A percentile compares a stretch with the other conserved stretches of the same genome.
These are phyloP conservation scores for Hypericum perforatum DNA, from an alignment of 345 rosid genomes.

Conservation along the genomic window DNA sequence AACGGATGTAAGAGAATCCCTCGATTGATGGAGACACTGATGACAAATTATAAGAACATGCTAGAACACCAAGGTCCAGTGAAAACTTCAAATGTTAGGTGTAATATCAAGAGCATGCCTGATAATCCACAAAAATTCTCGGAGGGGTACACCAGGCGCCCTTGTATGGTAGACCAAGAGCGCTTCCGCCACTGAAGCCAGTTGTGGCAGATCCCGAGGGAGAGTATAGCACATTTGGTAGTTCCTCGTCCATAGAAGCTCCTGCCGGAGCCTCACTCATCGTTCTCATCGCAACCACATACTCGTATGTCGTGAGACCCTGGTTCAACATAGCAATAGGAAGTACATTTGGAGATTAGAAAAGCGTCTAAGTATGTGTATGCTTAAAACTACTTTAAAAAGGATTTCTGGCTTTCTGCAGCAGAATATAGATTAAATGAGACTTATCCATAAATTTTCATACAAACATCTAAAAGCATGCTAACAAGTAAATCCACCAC, in stretches of 20 bases:
- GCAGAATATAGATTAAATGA: too few relatives aligned
- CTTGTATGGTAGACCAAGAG: slow-evolving; percentile 65
- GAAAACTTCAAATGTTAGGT: too few relatives aligned
- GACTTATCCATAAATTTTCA: too few relatives aligned
- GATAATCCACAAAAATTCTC: slow-evolving; percentile 85
- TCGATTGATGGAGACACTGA: neutral
- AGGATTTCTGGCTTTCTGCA: too few relatives aligned
- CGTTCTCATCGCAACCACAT: slow-evolving; percentile 85
- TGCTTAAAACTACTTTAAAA: too few relatives aligned
- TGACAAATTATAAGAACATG: neutral
- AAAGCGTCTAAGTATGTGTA: too few relatives aligned
- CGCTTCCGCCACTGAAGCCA: slow-evolving; percentile 86
- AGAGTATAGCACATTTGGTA: slow-evolving; percentile 53
- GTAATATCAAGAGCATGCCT: slow-evolving; percentile 31
- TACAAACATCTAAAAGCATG: too few relatives aligned
- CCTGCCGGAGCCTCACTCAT: slow-evolving; percentile 89
- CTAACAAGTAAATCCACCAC: too few relatives aligned
- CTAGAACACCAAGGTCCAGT: neutral
- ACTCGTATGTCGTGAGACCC: slow-evolving; percentile 94
- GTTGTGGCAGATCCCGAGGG: slow-evolving; percentile 87
- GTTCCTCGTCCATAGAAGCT: slow-evolving; percentile 59
- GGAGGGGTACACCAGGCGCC: slow-evolving; percentile 98
- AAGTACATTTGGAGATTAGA: too few relatives aligned
- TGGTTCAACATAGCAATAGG: slow-evolving; percentile 15
- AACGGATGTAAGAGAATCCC: too few relatives aligned